Evolutionary conservation across 768 basidiomycete genomes (phyloP), one percentile per base, ranked within the genome.

Genomic region (Kwoniella sp.): DNA sequence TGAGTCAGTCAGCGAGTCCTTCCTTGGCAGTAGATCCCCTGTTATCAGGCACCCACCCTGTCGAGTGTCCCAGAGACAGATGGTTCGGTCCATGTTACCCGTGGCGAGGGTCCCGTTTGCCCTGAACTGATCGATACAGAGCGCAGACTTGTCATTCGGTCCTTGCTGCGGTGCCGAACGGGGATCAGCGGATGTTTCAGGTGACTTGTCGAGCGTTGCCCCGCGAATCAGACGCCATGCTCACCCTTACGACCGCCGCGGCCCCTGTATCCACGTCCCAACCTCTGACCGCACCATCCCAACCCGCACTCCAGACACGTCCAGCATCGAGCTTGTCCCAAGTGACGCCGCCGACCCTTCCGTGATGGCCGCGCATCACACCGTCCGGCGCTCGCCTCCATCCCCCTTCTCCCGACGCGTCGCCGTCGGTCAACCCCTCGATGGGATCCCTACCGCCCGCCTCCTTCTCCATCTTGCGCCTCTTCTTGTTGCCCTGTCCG

Each of bases 241-340:
- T 58, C 42, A 76, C 76, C 66, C 76, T 76, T 25, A 70, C 53
- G 1, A 71, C 63, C 8, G 57, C 61, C 40, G 70, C 65, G 11
- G 57, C 57, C 15, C 86, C 89, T 32, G 77, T 80, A 60, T 88
- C 86, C 3, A 85, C 78, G 65, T 95, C 89, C 93, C 93, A 99
- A 2, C 79, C 77, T 20, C 89, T 79, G 5, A 96, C 83, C 0
- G 89, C 89, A 25, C 91, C 93, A 74, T 95, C 92, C 67, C 89
- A 88, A 0, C 88, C 87, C 65, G 57, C 83, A 82, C 25, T 84
- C 90, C 50, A 74, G 56, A 45, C 66, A 46, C 33, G 44, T 51
- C 67, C 57, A 19, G 36, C 33, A 54, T 75, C 78, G 32, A 60
- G 60, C 3, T 69, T 67, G 10, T 74, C 73, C 75, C 87, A 92